Conservation (phyloP, 805 yeast species). For the Yarrowia phangngaensis region DNA sequence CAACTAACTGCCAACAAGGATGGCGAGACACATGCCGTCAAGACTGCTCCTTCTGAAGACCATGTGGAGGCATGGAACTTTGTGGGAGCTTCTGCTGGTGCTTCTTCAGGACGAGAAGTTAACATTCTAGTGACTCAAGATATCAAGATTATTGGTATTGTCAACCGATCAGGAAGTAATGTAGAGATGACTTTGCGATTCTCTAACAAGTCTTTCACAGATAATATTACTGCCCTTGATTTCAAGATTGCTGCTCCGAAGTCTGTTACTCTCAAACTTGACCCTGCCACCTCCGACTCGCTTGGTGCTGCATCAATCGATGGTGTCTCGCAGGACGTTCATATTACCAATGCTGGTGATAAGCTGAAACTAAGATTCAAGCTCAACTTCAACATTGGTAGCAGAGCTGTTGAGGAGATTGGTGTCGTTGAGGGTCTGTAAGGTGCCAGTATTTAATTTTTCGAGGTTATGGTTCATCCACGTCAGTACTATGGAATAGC, state of each 20-base stretch:
- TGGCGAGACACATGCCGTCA: constrained; percentile 15
- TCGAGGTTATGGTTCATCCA: not conserved
- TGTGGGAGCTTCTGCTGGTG: constrained; percentile 11
- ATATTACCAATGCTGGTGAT: constrained; percentile 30
- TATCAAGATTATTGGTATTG: constrained; percentile 12
- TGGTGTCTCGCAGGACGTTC: constrained; percentile 53
- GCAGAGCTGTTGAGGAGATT: constrained; percentile 51
- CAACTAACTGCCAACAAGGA: constrained; percentile 23
- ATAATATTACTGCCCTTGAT: constrained; percentile 49
- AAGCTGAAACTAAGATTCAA: constrained; percentile 76
- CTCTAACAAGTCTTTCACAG: constrained; percentile 45
- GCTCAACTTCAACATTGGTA: constrained; percentile 51
- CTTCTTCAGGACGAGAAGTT: constrained; percentile 1
- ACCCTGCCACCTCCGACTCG: constrained; percentile 57
- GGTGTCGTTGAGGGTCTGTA: constrained; percentile 46
- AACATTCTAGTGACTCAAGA: constrained; percentile 13
- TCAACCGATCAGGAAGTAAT: constrained; percentile 41
- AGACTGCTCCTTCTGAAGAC: constrained; percentile 20
- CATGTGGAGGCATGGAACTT: constrained; percentile 20
- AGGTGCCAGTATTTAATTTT: not conserved
- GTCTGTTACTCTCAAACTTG: constrained; percentile 52
- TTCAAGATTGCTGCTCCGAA: constrained; percentile 72
- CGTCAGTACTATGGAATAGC: not conserved
- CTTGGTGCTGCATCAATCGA: constrained; percentile 49
- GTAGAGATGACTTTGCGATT: constrained; percentile 49